Evolutionary conservation across 139 green algal genomes (phyloP).

Genomic region (Eudorina sp.): DNA sequence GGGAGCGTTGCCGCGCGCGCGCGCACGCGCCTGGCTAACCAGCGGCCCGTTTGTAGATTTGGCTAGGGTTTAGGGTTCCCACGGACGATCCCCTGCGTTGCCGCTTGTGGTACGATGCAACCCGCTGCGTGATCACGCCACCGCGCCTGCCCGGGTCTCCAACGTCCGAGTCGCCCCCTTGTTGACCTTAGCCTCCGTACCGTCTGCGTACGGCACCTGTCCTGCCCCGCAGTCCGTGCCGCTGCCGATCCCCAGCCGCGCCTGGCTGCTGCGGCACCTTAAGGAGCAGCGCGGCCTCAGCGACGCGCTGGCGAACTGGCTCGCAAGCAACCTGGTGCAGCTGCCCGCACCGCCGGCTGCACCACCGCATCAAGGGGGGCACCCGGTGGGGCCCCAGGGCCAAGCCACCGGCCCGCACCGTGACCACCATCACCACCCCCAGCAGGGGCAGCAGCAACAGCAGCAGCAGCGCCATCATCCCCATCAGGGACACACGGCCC

Average conservation of each 20-base stretch:
- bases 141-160: no score
- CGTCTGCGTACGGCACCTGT: no score
- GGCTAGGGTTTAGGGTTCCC: no score
- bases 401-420: background rate
- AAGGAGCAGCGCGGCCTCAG: conserved; percentile 65
- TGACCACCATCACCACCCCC: background rate
- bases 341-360: background rate
- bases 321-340: conserved; percentile 79
- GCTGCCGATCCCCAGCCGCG: conserved; percentile 43
- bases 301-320: conserved; percentile 79
- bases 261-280: conserved; percentile 49
- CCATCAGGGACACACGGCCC: background rate
- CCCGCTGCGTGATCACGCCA: no score
- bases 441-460: background rate
- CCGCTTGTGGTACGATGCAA: no score
- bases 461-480: background rate
- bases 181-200: no score
- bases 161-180: no score
- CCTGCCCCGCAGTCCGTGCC: conserved; percentile 20
- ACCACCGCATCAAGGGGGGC: background rate
- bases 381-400: background rate
- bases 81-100: no score
- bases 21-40: no score
- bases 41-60: no score
- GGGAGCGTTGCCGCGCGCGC: no score